Evolutionary conservation across 163 green algal species (phyloP), one percentile per base, ranked within the genome.

Genomic region (Chlamydomonas reinhardtii): DNA sequence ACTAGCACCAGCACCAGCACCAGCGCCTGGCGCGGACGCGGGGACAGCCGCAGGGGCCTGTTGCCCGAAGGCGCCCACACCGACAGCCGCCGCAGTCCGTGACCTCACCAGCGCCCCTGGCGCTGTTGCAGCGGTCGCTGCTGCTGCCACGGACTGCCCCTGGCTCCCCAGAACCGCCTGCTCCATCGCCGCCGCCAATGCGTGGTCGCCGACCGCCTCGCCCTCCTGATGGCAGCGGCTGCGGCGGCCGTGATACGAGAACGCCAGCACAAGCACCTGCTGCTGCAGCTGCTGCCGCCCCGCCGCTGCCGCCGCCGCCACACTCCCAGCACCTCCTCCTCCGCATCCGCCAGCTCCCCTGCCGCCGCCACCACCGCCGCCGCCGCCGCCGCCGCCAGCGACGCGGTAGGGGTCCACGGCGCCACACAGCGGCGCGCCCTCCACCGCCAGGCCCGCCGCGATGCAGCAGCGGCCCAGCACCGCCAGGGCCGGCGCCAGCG

Each of bases 401-500:
- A 74, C 17, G 32, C 9, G 32, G 16, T 66, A 24, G 1, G 56
- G 11, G 52, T 72, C 70, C 25, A 70, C 25, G 2, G 52, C 71
- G 17, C 89, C 87, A 17, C 31, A 64, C 39, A 90, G 76, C 15
- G 71, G 62, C 48, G 66, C 61, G 27, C 87, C 89, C 14, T 88
- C 77, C 22, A 90, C 73, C 25, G 80, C 83, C 11, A 90, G 35
- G 12, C 84, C 89, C 16, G 84, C 85, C 24, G 80, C 86, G 56
- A 91, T 88, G 86, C 79, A 85, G 71, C 77, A 85, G 56, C 71
- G 56, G 20, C 76, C 54, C 65, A 85, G 75, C 27, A 76, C 70
- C 12, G 75, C 34, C 56, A 92, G 52, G 24, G 89, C 32, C 2
- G 82, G 81, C 35, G 73, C 74, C 65, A 94, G 78, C 2, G 91